Percentiles rank a stretch among this genome's conserved stretches.
These are phyloP conservation scores for Boletus rubescentipes DNA, from an alignment of 768 basidiomycete species.

Conservation along the genomic window DNA sequence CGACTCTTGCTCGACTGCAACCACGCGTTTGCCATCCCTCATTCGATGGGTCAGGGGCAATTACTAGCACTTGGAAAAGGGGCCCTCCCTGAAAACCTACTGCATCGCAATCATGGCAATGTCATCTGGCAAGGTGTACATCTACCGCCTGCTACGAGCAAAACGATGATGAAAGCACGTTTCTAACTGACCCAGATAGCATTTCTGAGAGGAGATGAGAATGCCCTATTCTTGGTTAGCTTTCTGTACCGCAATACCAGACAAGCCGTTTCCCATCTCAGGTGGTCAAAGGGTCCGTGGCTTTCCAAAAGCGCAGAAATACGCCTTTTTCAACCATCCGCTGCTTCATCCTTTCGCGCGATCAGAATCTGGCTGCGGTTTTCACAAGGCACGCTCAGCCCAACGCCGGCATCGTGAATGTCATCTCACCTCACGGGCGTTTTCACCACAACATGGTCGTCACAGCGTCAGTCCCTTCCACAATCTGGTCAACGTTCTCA, in stretches of 20 bases:
- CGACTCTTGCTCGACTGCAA: neutral
- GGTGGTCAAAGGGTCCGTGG: neutral
- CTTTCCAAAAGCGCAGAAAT: no score
- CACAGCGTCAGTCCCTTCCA: neutral
- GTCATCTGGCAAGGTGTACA: neutral
- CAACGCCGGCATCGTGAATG: no score
- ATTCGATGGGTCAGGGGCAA: neutral
- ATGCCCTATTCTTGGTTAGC: neutral
- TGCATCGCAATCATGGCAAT: neutral
- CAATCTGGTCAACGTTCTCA: neutral
- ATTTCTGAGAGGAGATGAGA: neutral
- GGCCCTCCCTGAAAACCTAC: neutral
- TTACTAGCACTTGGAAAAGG: neutral
- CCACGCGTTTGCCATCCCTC: neutral
- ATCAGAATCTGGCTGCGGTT: neutral
- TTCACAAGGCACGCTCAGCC: neutral
- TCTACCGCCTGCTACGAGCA: neutral
- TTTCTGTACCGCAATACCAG: neutral
- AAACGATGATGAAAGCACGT: neutral
- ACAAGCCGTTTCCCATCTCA: neutral
- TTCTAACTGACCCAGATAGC: neutral
- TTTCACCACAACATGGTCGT: no score
- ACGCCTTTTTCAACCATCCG: neutral
- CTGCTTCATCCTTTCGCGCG: neutral
- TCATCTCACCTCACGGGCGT: no score